phyloP scores from a whole-genome alignment of 1,139 yeast genomes.

The Pichia sp. region DNA sequence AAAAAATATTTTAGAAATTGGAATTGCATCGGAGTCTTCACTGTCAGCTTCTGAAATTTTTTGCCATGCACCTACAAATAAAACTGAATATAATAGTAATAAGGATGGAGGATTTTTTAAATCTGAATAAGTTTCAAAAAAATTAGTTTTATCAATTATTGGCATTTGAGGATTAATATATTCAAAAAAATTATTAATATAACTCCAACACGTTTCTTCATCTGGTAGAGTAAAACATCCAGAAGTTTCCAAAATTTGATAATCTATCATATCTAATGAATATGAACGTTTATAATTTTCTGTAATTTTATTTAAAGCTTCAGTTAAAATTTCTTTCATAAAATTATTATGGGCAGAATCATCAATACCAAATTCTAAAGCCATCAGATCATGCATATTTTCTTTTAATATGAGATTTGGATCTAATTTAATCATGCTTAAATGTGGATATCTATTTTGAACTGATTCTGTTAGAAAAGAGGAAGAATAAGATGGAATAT shows the following conservation, averaged over 20 bases:
- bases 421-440: slow-evolving; percentile 19
- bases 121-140: slow-evolving; percentile 52
- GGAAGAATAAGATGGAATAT: slow-evolving; percentile 10
- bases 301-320: slow-evolving; percentile 29
- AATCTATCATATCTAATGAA: slow-evolving; percentile 40
- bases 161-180: slow-evolving; percentile 55
- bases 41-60: slow-evolving; percentile 40
- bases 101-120: slow-evolving; percentile 63
- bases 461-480: slow-evolving; percentile 15
- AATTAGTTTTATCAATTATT: slow-evolving; percentile 57
- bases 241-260: slow-evolving; percentile 54
- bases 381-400: slow-evolving; percentile 17
- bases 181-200: slow-evolving; percentile 53
- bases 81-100: slow-evolving; percentile 60
- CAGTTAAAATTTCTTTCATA: slow-evolving; percentile 19
- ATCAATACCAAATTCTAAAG: slow-evolving; percentile 14
- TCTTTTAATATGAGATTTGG: slow-evolving; percentile 20
- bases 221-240: slow-evolving; percentile 72
- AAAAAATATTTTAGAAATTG: slow-evolving; percentile 47
- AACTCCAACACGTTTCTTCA: slow-evolving; percentile 52
- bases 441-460: slow-evolving; percentile 15
- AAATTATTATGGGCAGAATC: slow-evolving; percentile 9
- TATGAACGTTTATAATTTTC: slow-evolving; percentile 30
- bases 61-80: slow-evolving; percentile 55
- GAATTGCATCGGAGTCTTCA: slow-evolving; percentile 21